phyloP scores from a whole-genome alignment of 176 grass and related monocot species.

The Carex littledalei region DNA sequence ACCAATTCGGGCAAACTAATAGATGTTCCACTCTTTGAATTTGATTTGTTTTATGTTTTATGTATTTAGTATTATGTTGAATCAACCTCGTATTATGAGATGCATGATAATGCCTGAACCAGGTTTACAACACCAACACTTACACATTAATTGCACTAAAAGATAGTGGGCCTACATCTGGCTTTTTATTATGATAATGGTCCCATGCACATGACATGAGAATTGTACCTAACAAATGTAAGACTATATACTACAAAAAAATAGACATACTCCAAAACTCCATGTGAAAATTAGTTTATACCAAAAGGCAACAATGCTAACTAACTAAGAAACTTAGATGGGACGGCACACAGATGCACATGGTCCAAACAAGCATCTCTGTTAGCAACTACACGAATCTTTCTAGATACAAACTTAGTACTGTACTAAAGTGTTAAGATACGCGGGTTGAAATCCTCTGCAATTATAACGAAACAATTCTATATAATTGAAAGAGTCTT shows the following conservation, averaged over 20 bases:
- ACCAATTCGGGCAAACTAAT: not conserved
- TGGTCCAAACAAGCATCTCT: conserved; percentile 5
- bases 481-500: not conserved
- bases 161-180: not conserved
- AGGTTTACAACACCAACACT: conserved; percentile 3
- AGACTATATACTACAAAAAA: not conserved
- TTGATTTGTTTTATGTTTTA: not conserved
- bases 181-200: not conserved
- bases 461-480: not conserved
- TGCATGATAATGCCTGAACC: not conserved
- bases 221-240: not conserved
- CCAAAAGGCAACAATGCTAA: not conserved
- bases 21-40: not conserved
- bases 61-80: not conserved
- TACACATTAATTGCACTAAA: not conserved
- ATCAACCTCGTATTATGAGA: not conserved
- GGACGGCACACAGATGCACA: not conserved
- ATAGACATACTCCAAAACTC: not conserved
- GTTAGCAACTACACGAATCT: conserved; percentile 7
- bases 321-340: not conserved
- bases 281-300: not conserved
- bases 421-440: not conserved
- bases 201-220: not conserved
- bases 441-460: not conserved
- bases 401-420: conserved; percentile 1